Base-by-base conservation (phyloP, 306 rosid species). In the Mimosa pudica region DNA sequence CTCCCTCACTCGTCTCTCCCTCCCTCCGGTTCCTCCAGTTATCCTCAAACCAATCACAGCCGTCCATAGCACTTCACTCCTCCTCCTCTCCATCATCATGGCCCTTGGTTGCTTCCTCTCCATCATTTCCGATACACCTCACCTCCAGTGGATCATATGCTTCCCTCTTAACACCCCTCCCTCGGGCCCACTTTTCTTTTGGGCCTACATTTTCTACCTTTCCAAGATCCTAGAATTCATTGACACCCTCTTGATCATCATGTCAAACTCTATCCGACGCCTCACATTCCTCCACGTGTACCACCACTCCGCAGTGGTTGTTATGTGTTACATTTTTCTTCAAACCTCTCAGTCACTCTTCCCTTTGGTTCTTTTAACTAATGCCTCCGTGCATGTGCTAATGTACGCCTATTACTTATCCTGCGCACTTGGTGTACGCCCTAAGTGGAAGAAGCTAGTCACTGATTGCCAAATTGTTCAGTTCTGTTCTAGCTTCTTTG, bases 261-360 rank as follows among this genome's bases (percentile, higher is more conserved):
- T 91, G 47, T 77, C 77, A 41, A 89, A 88, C 16, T 88, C 92
- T n/a, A 52, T 67, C 66, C 85, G 82, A 33, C 91, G 97, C 24
- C 89, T 93, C 61, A 83, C 93, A 4, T 88, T 93, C 85, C 98
- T 93, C 90, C 98, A 93, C 86, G 90, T 93, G 41, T 93, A 88
- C 85, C 98, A 93, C 89, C 98, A 93, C 85, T 81, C 98, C 7
- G 85, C 86, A 49, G 98, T 87, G 4, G 76, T 87, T 6, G 8
- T 91, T 82, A 89, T 93, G 97, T 89, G 93, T 82, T 88, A 89
- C 85, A 64, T 93, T 8, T 91, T 89, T 90, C 87, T 89, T 2
- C 80, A 82, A 42, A 87, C 93, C 9, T 77, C 89, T 0, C 97
- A 93, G 85, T 89, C 98, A 0, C 79, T 93, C 42, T 93, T 91